A percentile compares a stretch with the other conserved stretches of the same genome.
Conservation (phyloP, 129 eudicot genomes). For the Chrysanthemum makinoi region DNA sequence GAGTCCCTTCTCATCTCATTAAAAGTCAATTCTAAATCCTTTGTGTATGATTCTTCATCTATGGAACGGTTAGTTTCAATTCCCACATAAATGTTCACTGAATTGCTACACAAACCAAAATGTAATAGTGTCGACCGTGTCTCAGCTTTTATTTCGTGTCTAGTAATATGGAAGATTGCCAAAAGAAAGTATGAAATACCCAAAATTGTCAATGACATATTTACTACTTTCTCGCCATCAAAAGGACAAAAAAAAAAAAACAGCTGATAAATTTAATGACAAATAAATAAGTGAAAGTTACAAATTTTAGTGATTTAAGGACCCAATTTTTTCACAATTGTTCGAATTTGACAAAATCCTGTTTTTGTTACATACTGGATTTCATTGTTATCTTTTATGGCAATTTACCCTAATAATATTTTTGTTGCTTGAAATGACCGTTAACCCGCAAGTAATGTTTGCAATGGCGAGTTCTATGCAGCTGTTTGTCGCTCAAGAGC, state of each 20-base stretch:
- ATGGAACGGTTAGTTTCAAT: constrained; percentile 38
- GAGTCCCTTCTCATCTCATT: constrained; percentile 23
- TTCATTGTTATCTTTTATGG: neutral
- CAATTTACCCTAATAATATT: neutral
- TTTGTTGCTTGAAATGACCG: neutral
- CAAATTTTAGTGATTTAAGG: no score
- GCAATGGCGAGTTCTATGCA: constrained; percentile 97
- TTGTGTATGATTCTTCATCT: constrained; percentile 6
- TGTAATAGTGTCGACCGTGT: no score
- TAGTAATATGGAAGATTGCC: neutral
- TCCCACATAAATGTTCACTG: constrained; percentile 97
- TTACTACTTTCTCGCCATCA: no score
- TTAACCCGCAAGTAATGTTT: constrained; percentile 92
- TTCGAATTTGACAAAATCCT: no score
- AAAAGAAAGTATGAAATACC: neutral
- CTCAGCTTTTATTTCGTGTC: neutral
- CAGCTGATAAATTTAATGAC: no score
- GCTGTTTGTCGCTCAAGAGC: constrained; percentile 90
- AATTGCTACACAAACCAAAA: constrained; percentile 52
- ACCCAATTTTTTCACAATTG: no score
- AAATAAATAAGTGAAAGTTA: no score
- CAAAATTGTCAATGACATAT: neutral
- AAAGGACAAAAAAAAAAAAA: no score
- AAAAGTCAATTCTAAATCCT: constrained; percentile 25
- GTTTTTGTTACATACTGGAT: no score